Conservation (phyloP, 371 early-diverging fungal genomes). For the Coemansia sp. region DNA sequence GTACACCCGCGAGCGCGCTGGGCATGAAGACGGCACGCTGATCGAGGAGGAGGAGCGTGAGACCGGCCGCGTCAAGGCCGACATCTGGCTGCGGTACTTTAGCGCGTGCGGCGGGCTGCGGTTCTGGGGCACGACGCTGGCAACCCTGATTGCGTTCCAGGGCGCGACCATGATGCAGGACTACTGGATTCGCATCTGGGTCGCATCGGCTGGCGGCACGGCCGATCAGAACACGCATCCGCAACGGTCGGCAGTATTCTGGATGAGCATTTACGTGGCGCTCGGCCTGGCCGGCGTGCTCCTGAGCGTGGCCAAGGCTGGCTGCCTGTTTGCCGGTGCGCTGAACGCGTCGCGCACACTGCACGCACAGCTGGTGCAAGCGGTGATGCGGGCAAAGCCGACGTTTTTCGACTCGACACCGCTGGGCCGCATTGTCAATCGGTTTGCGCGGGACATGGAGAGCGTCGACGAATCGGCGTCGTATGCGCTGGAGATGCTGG, state of each 20-base stretch:
- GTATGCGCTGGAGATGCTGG: slow-evolving; percentile 67
- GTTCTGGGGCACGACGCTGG: slow-evolving; percentile 24
- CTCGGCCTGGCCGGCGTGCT: slow-evolving; percentile 23
- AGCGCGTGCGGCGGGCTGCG: slow-evolving; percentile 18
- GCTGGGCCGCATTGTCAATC: slow-evolving; percentile 79
- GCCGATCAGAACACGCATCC: not conserved
- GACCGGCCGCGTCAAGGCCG: slow-evolving; percentile 34
- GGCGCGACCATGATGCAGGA: slow-evolving; percentile 27
- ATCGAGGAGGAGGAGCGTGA: slow-evolving; percentile 47
- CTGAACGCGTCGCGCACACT: slow-evolving; percentile 62
- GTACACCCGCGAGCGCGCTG: slow-evolving; percentile 18
- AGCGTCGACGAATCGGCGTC: slow-evolving; percentile 68
- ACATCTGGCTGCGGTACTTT: slow-evolving; percentile 36
- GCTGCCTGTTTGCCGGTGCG: slow-evolving; percentile 58
- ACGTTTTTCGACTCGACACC: slow-evolving; percentile 88
- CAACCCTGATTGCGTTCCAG: slow-evolving; percentile 15
- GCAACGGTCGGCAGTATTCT: slow-evolving; percentile 30
- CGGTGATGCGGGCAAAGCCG: slow-evolving; percentile 66
- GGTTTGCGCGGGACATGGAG: slow-evolving; percentile 85
- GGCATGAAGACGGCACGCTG: slow-evolving; percentile 18
- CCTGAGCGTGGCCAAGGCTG: slow-evolving; percentile 1
- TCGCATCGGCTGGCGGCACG: slow-evolving; percentile 6
- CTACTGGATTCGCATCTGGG: slow-evolving; percentile 51
- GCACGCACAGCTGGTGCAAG: slow-evolving; percentile 56
- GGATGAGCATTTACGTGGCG: slow-evolving; percentile 36